Percentiles rank a stretch among this genome's conserved stretches.
phyloP scores from a whole-genome alignment of 2,329 filamentous ascomycete genomes.

The Colletotrichum sublineola region DNA sequence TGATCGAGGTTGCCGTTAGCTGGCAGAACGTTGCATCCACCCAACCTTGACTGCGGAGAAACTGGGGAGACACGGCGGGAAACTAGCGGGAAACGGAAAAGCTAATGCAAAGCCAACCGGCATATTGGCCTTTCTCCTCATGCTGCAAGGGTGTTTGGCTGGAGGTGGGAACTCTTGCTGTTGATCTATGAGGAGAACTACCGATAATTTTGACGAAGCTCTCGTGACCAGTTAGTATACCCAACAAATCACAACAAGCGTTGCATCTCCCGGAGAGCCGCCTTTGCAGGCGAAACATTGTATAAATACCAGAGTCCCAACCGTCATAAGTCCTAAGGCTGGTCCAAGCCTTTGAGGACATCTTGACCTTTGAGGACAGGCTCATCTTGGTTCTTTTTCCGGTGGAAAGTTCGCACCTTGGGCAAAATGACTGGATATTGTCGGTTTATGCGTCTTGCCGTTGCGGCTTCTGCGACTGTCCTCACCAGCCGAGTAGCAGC shows the following conservation, averaged over 20 bases:
- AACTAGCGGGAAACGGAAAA: slow-evolving; percentile 2
- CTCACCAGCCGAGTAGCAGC: slow-evolving; percentile 5
- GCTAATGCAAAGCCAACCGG: slow-evolving; percentile 4
- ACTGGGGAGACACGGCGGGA: not conserved
- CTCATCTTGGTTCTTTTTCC: not conserved
- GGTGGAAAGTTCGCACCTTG: not conserved
- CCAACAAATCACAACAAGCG: slow-evolving; percentile 6
- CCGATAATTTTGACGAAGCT: slow-evolving; percentile 36
- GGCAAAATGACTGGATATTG: slow-evolving; percentile 6
- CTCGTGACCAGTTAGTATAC: not conserved
- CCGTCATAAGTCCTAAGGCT: not conserved
- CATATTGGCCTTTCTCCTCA: slow-evolving; percentile 9
- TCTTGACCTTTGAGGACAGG: not conserved
- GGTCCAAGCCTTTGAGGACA: not conserved
- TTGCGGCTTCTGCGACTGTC: slow-evolving; percentile 9
- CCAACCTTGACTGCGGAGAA: not conserved
- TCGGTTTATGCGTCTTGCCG: slow-evolving; percentile 13
- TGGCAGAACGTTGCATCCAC: not conserved
- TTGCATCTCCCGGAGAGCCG: not conserved
- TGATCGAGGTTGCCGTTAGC: not conserved
- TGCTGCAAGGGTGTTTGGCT: not conserved
- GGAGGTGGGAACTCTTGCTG: slow-evolving; percentile 1
- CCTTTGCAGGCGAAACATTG: not conserved
- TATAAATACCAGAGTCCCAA: slow-evolving; percentile 13
- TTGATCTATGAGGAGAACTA: slow-evolving; percentile 13